phyloP scores from a whole-genome alignment of 2,329 filamentous ascomycete species.

The Aquanectria penicillioides region DNA sequence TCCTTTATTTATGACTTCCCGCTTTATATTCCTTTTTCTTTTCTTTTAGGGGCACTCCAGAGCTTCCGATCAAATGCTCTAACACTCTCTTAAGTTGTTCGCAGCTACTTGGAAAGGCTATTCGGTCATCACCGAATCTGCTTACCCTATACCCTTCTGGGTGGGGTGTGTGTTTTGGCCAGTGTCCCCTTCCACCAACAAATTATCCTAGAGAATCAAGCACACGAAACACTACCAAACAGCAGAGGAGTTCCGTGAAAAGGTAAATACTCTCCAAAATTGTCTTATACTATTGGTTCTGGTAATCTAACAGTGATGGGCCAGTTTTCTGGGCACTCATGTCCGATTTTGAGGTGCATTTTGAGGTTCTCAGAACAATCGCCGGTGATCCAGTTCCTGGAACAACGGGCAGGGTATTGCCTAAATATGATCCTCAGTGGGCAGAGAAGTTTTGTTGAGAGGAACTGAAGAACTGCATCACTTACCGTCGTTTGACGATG shows the following conservation, averaged over 20 bases:
- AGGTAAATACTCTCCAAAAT: background rate
- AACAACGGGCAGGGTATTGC: conserved; percentile 51
- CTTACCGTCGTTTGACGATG: conserved; percentile 14
- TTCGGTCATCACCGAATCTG: too few relatives aligned
- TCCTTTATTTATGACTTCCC: too few relatives aligned
- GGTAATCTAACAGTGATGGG: background rate
- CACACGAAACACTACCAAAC: background rate
- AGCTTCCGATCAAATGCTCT: too few relatives aligned
- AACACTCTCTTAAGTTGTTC: too few relatives aligned
- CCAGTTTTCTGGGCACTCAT: conserved; percentile 5
- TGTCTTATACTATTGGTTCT: too few relatives aligned
- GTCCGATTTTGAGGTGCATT: conserved; percentile 51
- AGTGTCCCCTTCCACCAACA: too few relatives aligned
- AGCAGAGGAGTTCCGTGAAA: background rate
- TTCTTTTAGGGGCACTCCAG: too few relatives aligned
- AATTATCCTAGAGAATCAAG: too few relatives aligned
- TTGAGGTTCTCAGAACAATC: conserved; percentile 50
- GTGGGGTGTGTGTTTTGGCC: too few relatives aligned
- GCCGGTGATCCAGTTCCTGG: conserved; percentile 53
- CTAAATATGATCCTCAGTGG: conserved; percentile 54
- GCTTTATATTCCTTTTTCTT: too few relatives aligned
- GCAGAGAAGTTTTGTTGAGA: conserved; percentile 31
- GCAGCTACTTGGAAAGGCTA: too few relatives aligned
- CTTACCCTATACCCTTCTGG: too few relatives aligned
- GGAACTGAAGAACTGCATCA: conserved; percentile 7